phyloP scores from a whole-genome alignment of 2,329 filamentous ascomycete species.

The Stachybotrys chartarum region DNA sequence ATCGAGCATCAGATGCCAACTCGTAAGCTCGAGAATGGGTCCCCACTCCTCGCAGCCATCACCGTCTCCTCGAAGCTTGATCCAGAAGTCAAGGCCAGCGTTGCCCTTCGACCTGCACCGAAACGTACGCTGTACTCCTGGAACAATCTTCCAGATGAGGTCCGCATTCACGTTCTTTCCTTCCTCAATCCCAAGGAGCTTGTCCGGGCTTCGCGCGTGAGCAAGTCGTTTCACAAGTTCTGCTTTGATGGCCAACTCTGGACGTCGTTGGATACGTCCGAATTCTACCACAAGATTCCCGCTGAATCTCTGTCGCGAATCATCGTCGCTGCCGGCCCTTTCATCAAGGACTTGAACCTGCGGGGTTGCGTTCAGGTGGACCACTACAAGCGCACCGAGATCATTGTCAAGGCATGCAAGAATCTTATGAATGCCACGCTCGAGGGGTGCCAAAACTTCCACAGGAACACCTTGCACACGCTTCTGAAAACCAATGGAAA shows the following conservation, averaged over 20 bases:
- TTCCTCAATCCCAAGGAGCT: constrained; percentile 76
- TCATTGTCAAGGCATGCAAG: constrained; percentile 73
- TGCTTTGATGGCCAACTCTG: constrained; percentile 96
- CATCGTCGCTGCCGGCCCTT: constrained; percentile 77
- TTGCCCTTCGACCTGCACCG: constrained; percentile 8
- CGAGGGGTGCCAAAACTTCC: constrained; percentile 83
- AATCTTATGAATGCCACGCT: constrained; percentile 85
- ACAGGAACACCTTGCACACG: constrained; percentile 68
- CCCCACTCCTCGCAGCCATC: constrained; percentile 26
- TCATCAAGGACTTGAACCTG: constrained; percentile 84
- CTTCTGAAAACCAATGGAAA: constrained; percentile 67
- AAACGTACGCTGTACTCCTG: constrained; percentile 59
- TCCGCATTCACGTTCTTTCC: constrained; percentile 70
- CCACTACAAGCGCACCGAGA: constrained; percentile 69
- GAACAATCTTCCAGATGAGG: constrained; percentile 73
- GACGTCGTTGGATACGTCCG: constrained; percentile 74
- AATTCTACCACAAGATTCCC: constrained; percentile 83
- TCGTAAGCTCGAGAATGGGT: constrained; percentile 47
- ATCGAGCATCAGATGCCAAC: constrained; percentile 42
- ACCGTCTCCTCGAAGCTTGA: constrained; percentile 43
- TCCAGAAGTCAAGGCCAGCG: constrained; percentile 9
- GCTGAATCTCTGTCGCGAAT: constrained; percentile 78
- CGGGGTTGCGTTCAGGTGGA: constrained; percentile 85
- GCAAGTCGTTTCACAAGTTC: constrained; percentile 68
- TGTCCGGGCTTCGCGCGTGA: constrained; percentile 69